Conservation (phyloP, 2,329 filamentous ascomycete species). For the Fusarium coicis region DNA sequence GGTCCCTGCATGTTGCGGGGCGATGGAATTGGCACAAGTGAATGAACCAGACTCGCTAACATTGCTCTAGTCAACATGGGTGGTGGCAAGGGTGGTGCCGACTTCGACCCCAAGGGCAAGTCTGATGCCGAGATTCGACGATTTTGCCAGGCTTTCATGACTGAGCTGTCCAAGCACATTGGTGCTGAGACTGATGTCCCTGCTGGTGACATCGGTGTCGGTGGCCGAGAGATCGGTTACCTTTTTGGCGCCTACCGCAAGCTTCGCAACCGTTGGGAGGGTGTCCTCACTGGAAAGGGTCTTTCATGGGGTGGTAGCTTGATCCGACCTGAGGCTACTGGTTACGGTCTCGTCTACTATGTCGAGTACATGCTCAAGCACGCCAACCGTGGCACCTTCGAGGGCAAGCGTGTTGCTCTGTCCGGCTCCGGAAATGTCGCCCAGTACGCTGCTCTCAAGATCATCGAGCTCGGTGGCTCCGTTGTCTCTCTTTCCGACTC, state of each 20-base stretch:
- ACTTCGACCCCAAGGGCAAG: constrained; percentile 99
- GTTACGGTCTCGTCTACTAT: constrained; percentile 96
- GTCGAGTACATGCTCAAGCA: constrained; percentile 95
- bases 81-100: constrained; percentile 95
- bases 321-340: constrained; percentile 96
- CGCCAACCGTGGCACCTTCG: constrained; percentile 85
- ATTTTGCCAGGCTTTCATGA: constrained; percentile 97
- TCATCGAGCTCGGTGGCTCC: constrained; percentile 92
- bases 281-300: constrained; percentile 96
- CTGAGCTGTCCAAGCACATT: constrained; percentile 94
- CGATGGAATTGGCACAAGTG: background rate
- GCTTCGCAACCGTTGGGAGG: constrained; percentile 91
- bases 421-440: constrained; percentile 98
- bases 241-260: constrained; percentile 95
- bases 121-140: constrained; percentile 96
- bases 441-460: constrained; percentile 96
- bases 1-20: constrained; percentile 33
- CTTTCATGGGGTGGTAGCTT: constrained; percentile 90
- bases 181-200: constrained; percentile 96
- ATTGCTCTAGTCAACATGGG: constrained; percentile 72
- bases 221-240: constrained; percentile 91
- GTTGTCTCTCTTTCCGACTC: constrained; percentile 95
- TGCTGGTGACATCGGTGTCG: constrained; percentile 96
- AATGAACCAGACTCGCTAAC: constrained; percentile 25
- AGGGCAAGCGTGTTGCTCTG: constrained; percentile 93